Conservation (phyloP, 2,329 filamentous ascomycete species). For the Monascus ruber region DNA sequence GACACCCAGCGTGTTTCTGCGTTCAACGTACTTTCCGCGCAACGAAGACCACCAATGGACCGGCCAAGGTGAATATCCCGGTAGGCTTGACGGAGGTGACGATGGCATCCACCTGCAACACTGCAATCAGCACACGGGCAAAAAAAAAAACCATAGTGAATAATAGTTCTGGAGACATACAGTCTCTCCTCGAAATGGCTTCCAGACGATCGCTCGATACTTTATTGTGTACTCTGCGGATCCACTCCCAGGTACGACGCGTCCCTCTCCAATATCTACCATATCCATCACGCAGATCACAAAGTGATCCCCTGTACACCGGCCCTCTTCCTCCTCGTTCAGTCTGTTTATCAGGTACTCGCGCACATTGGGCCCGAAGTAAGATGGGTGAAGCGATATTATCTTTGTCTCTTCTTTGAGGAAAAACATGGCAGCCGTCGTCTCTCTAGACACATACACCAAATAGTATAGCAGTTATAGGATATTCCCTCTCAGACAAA, state of each 20-base stretch:
- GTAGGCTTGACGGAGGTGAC: conserved; percentile 85
- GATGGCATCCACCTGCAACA: conserved; percentile 71
- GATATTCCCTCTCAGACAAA: too few species aligned
- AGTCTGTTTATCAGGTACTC: conserved; percentile 83
- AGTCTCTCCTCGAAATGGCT: conserved; percentile 95
- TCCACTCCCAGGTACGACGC: conserved; percentile 82
- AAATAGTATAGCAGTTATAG: too few species aligned
- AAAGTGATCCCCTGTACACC: conserved; percentile 90
- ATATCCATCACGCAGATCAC: conserved; percentile 97
- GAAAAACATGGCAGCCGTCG: conserved; percentile 68
- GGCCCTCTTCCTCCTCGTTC: conserved; percentile 86
- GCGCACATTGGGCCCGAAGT: conserved; percentile 88
- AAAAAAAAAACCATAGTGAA: conserved; percentile 6
- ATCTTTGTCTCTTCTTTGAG: conserved; percentile 92
- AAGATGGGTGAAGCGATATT: conserved; percentile 91
- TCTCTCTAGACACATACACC: too few species aligned
- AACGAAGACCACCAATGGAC: conserved; percentile 39
- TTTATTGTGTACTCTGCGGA: conserved; percentile 89
- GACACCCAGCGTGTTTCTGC: conserved; percentile 2
- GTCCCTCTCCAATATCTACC: conserved; percentile 85
- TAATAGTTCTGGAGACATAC: conserved; percentile 45
- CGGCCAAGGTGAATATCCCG: conserved; percentile 56
- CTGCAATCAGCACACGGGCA: conserved; percentile 18
- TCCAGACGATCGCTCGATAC: conserved; percentile 94
- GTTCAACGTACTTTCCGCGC: conserved; percentile 56